Base-by-base conservation (phyloP, 352 stramenopile species). In the Pythium aristosporum region DNA sequence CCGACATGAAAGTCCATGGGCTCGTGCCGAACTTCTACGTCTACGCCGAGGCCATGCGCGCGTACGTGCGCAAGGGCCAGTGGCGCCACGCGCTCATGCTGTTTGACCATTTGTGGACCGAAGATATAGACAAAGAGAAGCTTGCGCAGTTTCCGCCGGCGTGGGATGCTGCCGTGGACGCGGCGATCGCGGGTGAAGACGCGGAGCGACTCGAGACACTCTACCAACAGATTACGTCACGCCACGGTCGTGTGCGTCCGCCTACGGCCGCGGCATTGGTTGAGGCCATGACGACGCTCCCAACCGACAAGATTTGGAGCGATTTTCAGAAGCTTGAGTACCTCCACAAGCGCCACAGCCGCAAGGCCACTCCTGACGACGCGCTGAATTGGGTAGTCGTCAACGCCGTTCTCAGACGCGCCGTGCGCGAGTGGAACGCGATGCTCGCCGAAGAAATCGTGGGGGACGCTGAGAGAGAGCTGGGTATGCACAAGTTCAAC, bases 1-100 rank as follows among this genome's bases (percentile, higher is more conserved):
- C 79, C 37, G 61, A 53, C 37, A 92, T 92, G 83, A 92, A 92
- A 47, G 69, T 92, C 51, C 71, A 80, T 25, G 83, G 81, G 1
- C 62, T 92, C 65, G 63, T 77, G 49, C 81, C 81, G 5, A 90
- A 86, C 64, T 46, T 90, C 20, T 76, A 88, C 59, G 81, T 90
- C 18, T 89, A 92, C 57, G 81, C 78, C 3, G 79, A 88, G 54
- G 83, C 83, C 13, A 73, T 92, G 74, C 72, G 77, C 55, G 81
- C 83, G 21, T 92, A 92, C 65, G 83, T 88, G 23, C 67, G 69
- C 16, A 73, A 80, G 57, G 76, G 68, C 51, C 76, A 90, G 61
- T 90, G 80, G 83, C 74, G 79, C 12, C 76, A 90, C 69, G 75
- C 83, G 39, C 59, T 92, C 50, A 74, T 92, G 76, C 63, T 92